Conservation (phyloP, 2,329 filamentous ascomycete genomes). For the Corynespora cassiicola region DNA sequence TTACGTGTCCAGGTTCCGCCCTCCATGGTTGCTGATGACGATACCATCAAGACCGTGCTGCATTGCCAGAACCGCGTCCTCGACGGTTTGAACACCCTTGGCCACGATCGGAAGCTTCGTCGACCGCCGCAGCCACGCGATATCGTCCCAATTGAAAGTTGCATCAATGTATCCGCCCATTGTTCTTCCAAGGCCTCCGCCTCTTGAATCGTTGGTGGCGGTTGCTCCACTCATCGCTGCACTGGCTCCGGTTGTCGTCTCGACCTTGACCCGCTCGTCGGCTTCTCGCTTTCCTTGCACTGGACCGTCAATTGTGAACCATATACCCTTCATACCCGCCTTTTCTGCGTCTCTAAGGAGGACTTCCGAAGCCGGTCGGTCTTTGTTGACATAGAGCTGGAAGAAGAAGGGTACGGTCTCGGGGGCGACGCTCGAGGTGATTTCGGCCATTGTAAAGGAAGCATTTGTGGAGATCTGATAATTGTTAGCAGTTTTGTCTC, state of each 20-base stretch:
- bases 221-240: conserved; percentile 59
- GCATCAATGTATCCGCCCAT: conserved; percentile 67
- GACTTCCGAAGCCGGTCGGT: conserved; percentile 16
- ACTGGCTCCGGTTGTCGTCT: conserved; percentile 17
- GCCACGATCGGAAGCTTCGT: conserved; percentile 44
- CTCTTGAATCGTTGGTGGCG: conserved; percentile 60
- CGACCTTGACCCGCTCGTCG: conserved; percentile 38
- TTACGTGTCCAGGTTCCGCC: conserved; percentile 52
- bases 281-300: conserved; percentile 32
- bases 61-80: conserved; percentile 48
- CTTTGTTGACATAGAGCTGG: conserved; percentile 34
- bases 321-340: conserved; percentile 21
- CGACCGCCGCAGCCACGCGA: conserved; percentile 43
- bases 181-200: conserved; percentile 62
- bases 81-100: conserved; percentile 48
- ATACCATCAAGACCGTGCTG: conserved; percentile 52
- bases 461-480: conserved; percentile 34
- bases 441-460: conserved; percentile 28
- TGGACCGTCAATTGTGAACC: conserved; percentile 30
- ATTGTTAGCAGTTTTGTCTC: conserved; percentile 1
- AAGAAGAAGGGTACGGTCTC: conserved; percentile 26
- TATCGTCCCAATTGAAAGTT: conserved; percentile 56
- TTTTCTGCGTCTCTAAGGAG: conserved; percentile 22
- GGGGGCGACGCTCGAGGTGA: conserved; percentile 13
- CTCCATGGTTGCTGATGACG: conserved; percentile 58